Evolutionary conservation across 768 basidiomycete species (phyloP).

Genomic region (Leccinum rimulosum): DNA sequence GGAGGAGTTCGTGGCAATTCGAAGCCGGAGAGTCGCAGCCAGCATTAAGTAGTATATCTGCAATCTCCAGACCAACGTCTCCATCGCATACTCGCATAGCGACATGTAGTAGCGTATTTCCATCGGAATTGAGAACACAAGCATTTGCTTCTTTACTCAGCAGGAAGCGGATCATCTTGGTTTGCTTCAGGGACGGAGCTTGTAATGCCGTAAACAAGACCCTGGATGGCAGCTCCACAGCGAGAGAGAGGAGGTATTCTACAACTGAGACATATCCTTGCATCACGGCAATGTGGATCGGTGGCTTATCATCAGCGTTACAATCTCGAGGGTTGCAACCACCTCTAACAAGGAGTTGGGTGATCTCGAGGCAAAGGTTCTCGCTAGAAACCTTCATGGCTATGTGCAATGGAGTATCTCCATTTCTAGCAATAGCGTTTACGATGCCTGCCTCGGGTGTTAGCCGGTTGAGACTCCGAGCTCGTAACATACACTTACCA

Average conservation of each 20-base stretch:
- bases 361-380: not conserved
- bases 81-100: not conserved
- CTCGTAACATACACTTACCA: not conserved
- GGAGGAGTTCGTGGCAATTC: not conserved
- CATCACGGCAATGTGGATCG: not conserved
- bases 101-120: not conserved
- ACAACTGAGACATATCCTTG: not conserved
- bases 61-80: not conserved
- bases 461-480: not conserved
- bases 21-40: not conserved
- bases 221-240: not conserved
- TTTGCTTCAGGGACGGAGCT: not conserved
- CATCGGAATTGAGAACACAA: not conserved
- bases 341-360: not conserved
- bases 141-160: not conserved
- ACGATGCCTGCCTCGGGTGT: not conserved
- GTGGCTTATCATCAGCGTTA: not conserved
- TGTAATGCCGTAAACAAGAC: constrained; percentile 1
- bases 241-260: not conserved
- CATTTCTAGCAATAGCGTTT: not conserved
- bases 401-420: not conserved
- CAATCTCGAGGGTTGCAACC: not conserved
- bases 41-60: not conserved
- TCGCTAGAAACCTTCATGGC: not conserved
- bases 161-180: constrained; percentile 3